Evolutionary conservation across 2,329 filamentous ascomycete species (phyloP).

Genomic region (Fusarium cicatricum): DNA sequence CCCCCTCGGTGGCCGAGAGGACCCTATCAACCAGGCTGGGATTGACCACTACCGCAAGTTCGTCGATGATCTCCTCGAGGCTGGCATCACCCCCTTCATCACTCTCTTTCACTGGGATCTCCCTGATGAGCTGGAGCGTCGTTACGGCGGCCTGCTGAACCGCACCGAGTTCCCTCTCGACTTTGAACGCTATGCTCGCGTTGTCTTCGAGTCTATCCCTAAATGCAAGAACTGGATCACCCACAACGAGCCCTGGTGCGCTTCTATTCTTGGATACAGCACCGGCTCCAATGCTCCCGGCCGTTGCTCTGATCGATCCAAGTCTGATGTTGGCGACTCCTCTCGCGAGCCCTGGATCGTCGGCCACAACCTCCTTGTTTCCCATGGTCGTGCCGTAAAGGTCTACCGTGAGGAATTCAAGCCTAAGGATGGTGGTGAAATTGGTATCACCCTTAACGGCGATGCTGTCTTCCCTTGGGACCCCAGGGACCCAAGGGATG

Average conservation of each 20-base stretch:
- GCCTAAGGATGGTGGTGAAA: constrained; percentile 73
- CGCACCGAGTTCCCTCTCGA: constrained; percentile 84
- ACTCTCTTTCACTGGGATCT: constrained; percentile 92
- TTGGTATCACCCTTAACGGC: constrained; percentile 88
- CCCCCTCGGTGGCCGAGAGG: constrained; percentile 82
- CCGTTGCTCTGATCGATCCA: constrained; percentile 77
- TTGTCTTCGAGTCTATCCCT: constrained; percentile 77
- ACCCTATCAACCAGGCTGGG: constrained; percentile 81
- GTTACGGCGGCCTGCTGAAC: constrained; percentile 84
- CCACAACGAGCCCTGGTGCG: constrained; percentile 91
- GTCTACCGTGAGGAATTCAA: constrained; percentile 86
- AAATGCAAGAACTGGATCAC: constrained; percentile 90
- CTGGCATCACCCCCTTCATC: constrained; percentile 81
- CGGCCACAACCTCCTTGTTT: constrained; percentile 81
- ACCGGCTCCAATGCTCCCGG: constrained; percentile 83
- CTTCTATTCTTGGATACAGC: constrained; percentile 80
- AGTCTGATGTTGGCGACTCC: constrained; percentile 76
- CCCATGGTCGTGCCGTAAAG: constrained; percentile 83
- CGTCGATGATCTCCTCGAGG: constrained; percentile 78
- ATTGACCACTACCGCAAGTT: constrained; percentile 81
- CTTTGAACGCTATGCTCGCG: constrained; percentile 79
- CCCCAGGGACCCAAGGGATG: constrained; percentile 74
- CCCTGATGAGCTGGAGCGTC: constrained; percentile 78
- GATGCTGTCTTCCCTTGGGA: constrained; percentile 88
- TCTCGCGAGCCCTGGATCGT: constrained; percentile 82